Evolutionary conservation across 345 rosid genomes (phyloP), one percentile per base, ranked within the genome.

Genomic region (Microcos paniculata): DNA sequence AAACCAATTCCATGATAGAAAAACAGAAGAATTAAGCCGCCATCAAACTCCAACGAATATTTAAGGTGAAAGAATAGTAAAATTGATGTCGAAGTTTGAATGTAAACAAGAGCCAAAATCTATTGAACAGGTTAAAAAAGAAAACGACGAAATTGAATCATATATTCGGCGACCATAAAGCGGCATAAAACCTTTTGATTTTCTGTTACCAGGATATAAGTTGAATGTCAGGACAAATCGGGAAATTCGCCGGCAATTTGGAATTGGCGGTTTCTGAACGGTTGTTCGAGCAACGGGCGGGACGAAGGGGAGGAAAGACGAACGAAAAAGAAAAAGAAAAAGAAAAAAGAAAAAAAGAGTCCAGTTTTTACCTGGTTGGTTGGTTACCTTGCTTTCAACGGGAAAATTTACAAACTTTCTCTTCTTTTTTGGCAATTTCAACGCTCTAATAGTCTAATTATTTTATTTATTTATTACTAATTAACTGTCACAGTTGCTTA

Each of bases 181-280:
- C 8, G 56, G 12, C 15, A 35, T n/a, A 11, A 13, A 12, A 26
- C 6, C 9, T 42, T 42, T 0, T 9, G 1, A 5, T 42, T 16
- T 53, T 26, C n/a, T 56, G 3, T 35, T 28, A 16, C 45, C 23
- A 2, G 33, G 21, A 70, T 26, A 11, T 35, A 7, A 30, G 7
- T 46, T 28, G 72, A 51, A 48, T 16, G 55, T 70, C 15, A 8
- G 24, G 24, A 49, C 42, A 4, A 23, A 70, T 26, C 59, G 55
- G 73, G 15, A 70, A 70, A 70, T 4, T 70, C 8, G 61, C 73
- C 61, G 57, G 61, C 9, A 51, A 19, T 35, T 64, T 38, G 49
- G 53, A 23, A 43, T 43, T 45, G 33, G 53, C 48, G 31, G 69
- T 64, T 64, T 64, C 51, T 21, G 69, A 64, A 64, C 24, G 11